Base-by-base conservation (phyloP, 495 filamentous ascomycete genomes). In the Aspergillus sparsus region DNA sequence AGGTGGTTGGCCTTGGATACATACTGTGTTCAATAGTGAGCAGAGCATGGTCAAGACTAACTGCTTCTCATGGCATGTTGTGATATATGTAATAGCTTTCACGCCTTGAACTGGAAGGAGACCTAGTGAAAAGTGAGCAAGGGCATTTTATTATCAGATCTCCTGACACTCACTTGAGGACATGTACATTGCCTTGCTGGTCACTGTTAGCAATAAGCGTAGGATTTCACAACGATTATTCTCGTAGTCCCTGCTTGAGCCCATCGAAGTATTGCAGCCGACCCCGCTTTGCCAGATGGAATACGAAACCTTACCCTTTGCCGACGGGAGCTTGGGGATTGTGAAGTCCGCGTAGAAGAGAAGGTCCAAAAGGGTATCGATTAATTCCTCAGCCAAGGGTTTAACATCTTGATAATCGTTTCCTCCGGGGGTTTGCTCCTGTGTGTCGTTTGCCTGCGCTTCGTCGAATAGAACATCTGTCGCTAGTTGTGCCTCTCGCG, bases 221-320 rank as follows among this genome's bases (percentile, higher is more conserved):
- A 99, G 73, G 31, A 97, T 87, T 70, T 99, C 94, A 64, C 88
- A 90, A 33, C 94, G 85, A 71, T 97, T 97, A 72, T 82, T 92
- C 75, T 99, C 94, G 49, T 89, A 85, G 60, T 97, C 90, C 72
- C 90, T 97, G 41, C 83, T 96, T 16, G 93, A 91, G 15, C 88
- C 88, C 71, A 97, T 87, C 2, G 91, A 82, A 7, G 89, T 90
- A 70, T 96, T 96, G 75, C 93, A 98, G 2, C 94, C 94, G 49
- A 99, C 93, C 27, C 94, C 94, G 65, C 89, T 97, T 73, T 97
- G 92, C 94, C 94, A 99, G 65, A 99, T 98, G 37, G 92, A 87
- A 76, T 91, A 96, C 12, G 89, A 89, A 41, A 97, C 88, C 71
- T 96, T 97, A 63, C 81, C 80, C 68, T 89, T 90, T 39, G 85